Percentiles rank a stretch among this genome's conserved stretches.
These are phyloP conservation scores for Fusarium beomiforme DNA, from an alignment of 2,329 filamentous ascomycete genomes.

Conservation along the genomic window DNA sequence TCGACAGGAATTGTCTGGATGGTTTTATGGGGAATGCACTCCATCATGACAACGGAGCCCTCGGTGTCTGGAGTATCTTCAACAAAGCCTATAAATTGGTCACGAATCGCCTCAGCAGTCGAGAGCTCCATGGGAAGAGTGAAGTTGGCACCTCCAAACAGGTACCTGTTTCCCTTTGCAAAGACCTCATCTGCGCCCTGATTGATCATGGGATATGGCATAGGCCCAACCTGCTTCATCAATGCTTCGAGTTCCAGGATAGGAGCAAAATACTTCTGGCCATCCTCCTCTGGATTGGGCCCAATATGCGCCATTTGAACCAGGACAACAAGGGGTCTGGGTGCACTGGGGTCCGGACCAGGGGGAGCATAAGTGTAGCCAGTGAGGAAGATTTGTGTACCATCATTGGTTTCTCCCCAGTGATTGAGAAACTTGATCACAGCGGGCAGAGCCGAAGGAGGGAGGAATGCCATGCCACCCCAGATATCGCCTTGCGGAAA, in stretches of 20 bases:
- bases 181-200: constrained; percentile 49
- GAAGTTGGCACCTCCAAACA: constrained; percentile 56
- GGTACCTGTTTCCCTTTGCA: constrained; percentile 50
- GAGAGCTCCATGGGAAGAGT: constrained; percentile 50
- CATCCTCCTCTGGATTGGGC: constrained; percentile 26
- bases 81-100: constrained; percentile 28
- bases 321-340: constrained; percentile 27
- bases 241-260: constrained; percentile 51
- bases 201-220: constrained; percentile 56
- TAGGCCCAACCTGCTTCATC: constrained; percentile 49
- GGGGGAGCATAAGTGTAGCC: constrained; percentile 29
- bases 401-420: constrained; percentile 42
- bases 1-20: constrained; percentile 25
- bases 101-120: constrained; percentile 32
- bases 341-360: constrained; percentile 32
- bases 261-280: constrained; percentile 46
- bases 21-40: constrained; percentile 30
- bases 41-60: constrained; percentile 31
- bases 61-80: constrained; percentile 20
- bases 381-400: constrained; percentile 31
- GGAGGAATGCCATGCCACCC: constrained; percentile 43
- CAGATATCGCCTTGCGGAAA: constrained; percentile 48
- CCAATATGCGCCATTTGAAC: constrained; percentile 35
- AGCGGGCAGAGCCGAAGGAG: constrained; percentile 39
- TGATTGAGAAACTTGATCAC: constrained; percentile 46